phyloP scores from a whole-genome alignment of 2,329 filamentous ascomycete genomes.

The Neonectria neomacrospora region DNA sequence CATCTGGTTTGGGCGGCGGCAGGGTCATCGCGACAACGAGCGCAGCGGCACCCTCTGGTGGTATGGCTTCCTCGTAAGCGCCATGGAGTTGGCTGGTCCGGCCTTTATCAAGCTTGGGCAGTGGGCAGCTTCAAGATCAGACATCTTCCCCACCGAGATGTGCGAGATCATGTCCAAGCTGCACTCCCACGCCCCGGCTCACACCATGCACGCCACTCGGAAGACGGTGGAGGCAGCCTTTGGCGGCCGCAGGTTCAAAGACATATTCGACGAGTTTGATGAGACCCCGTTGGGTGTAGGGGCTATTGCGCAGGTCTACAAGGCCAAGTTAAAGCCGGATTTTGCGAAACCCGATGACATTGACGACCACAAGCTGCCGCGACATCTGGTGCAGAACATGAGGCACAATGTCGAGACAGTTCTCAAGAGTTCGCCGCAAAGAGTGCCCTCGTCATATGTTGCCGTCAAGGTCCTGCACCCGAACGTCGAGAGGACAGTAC shows the following conservation, averaged over 20 bases:
- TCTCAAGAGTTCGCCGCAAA: slow-evolving; percentile 84
- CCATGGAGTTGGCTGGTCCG: slow-evolving; percentile 93
- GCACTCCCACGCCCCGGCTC: slow-evolving; percentile 93
- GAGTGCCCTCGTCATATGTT: slow-evolving; percentile 91
- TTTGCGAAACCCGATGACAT: slow-evolving; percentile 73
- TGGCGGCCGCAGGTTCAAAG: slow-evolving; percentile 79
- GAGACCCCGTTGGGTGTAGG: slow-evolving; percentile 91
- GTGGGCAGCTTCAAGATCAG: slow-evolving; percentile 96
- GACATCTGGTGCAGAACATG: slow-evolving; percentile 74
- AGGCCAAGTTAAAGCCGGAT: slow-evolving; percentile 86
- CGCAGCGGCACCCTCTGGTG: slow-evolving; percentile 89
- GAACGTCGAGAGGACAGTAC: slow-evolving; percentile 86
- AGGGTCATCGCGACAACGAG: slow-evolving; percentile 75
- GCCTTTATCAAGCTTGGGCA: slow-evolving; percentile 99
- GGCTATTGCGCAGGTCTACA: slow-evolving; percentile 97
- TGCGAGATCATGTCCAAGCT: slow-evolving; percentile 94
- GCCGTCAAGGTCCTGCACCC: slow-evolving; percentile 97
- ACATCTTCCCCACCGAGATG: slow-evolving; percentile 95
- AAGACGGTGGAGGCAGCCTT: slow-evolving; percentile 85
- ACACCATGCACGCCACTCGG: slow-evolving; percentile 84
- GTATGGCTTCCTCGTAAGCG: slow-evolving; percentile 86
- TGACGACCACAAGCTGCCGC: slow-evolving; percentile 55
- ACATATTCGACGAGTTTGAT: slow-evolving; percentile 97
- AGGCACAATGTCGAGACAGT: slow-evolving; percentile 85
- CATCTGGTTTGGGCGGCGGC: slow-evolving; percentile 80